Evolutionary conservation across 805 yeast genomes (phyloP).

Genomic region (Candida manassasensis): DNA sequence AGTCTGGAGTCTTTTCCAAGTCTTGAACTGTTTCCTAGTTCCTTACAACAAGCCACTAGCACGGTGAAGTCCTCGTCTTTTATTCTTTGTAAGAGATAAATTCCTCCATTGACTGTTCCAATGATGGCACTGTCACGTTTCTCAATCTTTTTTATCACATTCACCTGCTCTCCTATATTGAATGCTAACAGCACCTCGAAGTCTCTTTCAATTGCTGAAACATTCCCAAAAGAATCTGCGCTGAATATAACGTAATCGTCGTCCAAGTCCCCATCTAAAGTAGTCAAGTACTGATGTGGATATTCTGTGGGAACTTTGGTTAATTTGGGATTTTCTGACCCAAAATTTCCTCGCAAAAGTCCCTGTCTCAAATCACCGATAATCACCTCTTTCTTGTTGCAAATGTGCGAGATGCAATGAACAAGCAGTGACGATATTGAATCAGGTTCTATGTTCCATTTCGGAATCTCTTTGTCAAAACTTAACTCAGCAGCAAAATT

Average conservation of each 20-base stretch:
- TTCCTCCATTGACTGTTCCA: slow-evolving; percentile 28
- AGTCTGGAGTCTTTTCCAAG: neutral
- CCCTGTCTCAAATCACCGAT: slow-evolving; percentile 19
- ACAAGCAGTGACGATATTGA: slow-evolving; percentile 10
- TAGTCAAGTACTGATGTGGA: slow-evolving; percentile 13
- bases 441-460: slow-evolving; percentile 11
- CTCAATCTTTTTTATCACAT: slow-evolving; percentile 13
- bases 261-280: slow-evolving; percentile 3
- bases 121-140: slow-evolving; percentile 10
- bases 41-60: slow-evolving; percentile 14
- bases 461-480: slow-evolving; percentile 1
- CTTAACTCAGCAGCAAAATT: slow-evolving; percentile 9
- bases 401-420: slow-evolving; percentile 7
- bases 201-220: slow-evolving; percentile 10
- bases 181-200: slow-evolving; percentile 11
- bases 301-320: slow-evolving; percentile 2
- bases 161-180: slow-evolving; percentile 28
- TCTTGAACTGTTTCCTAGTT: slow-evolving; percentile 5
- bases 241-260: slow-evolving; percentile 5
- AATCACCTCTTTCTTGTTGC: slow-evolving; percentile 3
- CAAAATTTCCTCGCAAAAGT: slow-evolving; percentile 4
- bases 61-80: neutral
- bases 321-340: slow-evolving; percentile 1
- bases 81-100: slow-evolving; percentile 13
- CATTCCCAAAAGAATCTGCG: slow-evolving; percentile 30